These are phyloP conservation scores for Globisporangium emineosum DNA, from an alignment of 352 stramenopile genomes.

Conservation along the genomic window DNA sequence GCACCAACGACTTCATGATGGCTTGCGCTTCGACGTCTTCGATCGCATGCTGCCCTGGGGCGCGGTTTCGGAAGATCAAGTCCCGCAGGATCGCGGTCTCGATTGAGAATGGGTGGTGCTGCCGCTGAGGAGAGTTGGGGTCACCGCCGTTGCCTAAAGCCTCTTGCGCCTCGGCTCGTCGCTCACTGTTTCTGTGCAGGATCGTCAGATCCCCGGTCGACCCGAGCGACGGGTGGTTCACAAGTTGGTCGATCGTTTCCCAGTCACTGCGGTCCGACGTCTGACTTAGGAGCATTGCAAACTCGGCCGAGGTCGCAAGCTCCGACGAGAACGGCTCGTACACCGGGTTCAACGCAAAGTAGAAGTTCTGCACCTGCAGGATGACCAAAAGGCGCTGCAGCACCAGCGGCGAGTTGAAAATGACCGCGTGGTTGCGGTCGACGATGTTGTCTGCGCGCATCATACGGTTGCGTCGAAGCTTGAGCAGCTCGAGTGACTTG, in stretches of 20 bases:
- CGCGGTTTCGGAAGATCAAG: conserved; percentile 67
- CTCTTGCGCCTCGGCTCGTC: conserved; percentile 16
- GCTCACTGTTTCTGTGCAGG: conserved; percentile 27
- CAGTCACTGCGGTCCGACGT: conserved; percentile 73
- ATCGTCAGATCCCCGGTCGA: conserved; percentile 51
- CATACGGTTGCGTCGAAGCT: conserved; percentile 80
- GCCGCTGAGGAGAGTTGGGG: conserved; percentile 19
- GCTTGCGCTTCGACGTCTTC: conserved; percentile 76
- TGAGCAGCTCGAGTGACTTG: conserved; percentile 92
- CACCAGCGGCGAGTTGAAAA: conserved; percentile 82
- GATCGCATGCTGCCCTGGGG: conserved; percentile 42
- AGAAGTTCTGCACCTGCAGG: conserved; percentile 83
- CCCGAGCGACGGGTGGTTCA: conserved; percentile 44
- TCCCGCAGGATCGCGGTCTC: conserved; percentile 70
- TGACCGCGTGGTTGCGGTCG: conserved; percentile 92
- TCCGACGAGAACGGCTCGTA: conserved; percentile 84
- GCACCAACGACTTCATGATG: conserved; percentile 92
- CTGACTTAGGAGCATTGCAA: conserved; percentile 76
- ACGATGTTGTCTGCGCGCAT: conserved; percentile 82
- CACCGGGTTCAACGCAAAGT: conserved; percentile 76
- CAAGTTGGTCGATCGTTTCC: conserved; percentile 64
- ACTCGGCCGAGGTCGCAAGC: conserved; percentile 75
- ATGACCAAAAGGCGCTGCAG: conserved; percentile 71
- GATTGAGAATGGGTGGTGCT: conserved; percentile 48
- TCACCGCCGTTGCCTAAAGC: neutral